phyloP scores from a whole-genome alignment of 2,329 filamentous ascomycete genomes.

The Thielaviopsis euricoi region DNA sequence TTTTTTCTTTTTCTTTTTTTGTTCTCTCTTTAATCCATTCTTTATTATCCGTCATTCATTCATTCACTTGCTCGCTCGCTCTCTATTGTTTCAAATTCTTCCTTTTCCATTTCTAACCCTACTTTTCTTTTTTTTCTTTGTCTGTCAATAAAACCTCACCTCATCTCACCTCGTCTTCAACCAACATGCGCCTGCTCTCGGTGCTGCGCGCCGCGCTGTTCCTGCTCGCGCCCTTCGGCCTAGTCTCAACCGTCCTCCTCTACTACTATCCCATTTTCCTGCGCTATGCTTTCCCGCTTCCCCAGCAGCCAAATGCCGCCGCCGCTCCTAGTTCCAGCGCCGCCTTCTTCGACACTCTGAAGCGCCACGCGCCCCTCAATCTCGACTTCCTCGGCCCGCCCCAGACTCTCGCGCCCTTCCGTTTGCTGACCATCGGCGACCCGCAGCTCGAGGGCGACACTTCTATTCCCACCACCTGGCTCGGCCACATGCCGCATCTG shows the following conservation, averaged over 20 bases:
- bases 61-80: not conserved
- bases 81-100: not conserved
- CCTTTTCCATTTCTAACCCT: too few species aligned
- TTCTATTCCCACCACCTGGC: slow-evolving; percentile 48
- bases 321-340: slow-evolving; percentile 5
- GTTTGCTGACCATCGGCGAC: slow-evolving; percentile 75
- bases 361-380: slow-evolving; percentile 8
- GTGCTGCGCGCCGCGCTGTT: slow-evolving; percentile 36
- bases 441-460: slow-evolving; percentile 89
- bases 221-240: slow-evolving; percentile 38
- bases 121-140: not conserved
- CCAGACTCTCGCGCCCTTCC: slow-evolving; percentile 48
- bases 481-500: slow-evolving; percentile 37
- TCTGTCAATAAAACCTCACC: not conserved
- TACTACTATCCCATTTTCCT: slow-evolving; percentile 77
- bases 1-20: not conserved
- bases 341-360: slow-evolving; percentile 10
- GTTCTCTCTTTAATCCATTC: not conserved
- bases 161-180: too few species aligned
- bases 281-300: slow-evolving; percentile 62
- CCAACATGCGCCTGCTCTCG: slow-evolving; percentile 29
- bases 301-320: slow-evolving; percentile 16
- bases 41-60: not conserved
- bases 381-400: slow-evolving; percentile 3
- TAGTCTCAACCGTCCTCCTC: slow-evolving; percentile 58